Base-by-base conservation (phyloP, 1,284 basidiomycete species). In the Trichosporon inkin region DNA sequence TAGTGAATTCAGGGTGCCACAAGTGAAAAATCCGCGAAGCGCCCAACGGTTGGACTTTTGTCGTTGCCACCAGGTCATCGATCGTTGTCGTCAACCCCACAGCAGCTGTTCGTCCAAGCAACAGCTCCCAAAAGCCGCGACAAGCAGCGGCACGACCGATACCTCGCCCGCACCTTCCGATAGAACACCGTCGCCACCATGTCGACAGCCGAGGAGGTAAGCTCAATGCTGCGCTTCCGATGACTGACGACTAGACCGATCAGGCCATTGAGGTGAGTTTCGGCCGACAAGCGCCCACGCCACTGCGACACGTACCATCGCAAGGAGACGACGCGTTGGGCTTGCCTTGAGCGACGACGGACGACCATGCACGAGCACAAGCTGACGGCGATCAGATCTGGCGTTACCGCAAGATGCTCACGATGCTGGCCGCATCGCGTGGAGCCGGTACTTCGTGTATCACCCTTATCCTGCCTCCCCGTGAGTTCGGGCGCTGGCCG, bases 391-490 rank as follows among this genome's bases (percentile, higher is more conserved):
- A n/a, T 28, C 60, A 82, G 75, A 79, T 84, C 66, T 84, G 83
- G 95, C 95, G 97, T 82, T 89, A 97, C 81, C 94, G 96, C 83
- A 98, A 97, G 84, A 90, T 97, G 80, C 92, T 95, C 81, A 92
- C 88, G 83, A 92, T 89, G 81, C 86, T 96, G 80, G 90, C 95
- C 76, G 82, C 87, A 55, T 91, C 93, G 65, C 86, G 93, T 82
- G 94, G 93, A 69, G 95, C 95, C 67, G 95, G 95, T 68, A 99
- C 95, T 61, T 96, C 92, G 71, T 99, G 99, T 95, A 99, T 99
- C 82, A 92, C 90, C 79, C 84, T 99, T 70, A 95, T 99, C 79
- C 85, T 97, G 61, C 94, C 94, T 22, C 94, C 95, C 57, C 91
- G 91, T 92, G 66, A 65, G 81, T 70, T 36, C 60, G 55, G 28